phyloP scores from a whole-genome alignment of 2,329 filamentous ascomycete genomes.

The Xylariales sp. region DNA sequence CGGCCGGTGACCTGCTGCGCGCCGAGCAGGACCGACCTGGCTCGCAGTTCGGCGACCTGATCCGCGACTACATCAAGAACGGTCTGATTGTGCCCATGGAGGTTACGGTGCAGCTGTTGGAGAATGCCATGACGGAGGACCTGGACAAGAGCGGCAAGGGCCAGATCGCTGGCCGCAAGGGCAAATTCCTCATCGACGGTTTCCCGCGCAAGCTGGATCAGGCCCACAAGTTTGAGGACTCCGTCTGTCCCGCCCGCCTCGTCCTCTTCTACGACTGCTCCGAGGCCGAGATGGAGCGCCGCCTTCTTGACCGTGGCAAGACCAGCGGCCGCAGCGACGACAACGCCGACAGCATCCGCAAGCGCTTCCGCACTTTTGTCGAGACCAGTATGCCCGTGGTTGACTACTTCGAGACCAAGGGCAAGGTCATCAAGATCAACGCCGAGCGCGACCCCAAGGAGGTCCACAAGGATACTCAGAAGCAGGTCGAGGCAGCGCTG shows the following conservation, averaged over 20 bases:
- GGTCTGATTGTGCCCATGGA: constrained; percentile 98
- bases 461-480: constrained; percentile 51
- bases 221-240: constrained; percentile 86
- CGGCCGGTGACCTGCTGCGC: constrained; percentile 86
- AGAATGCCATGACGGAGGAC: constrained; percentile 81
- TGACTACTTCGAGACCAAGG: constrained; percentile 71
- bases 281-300: constrained; percentile 79
- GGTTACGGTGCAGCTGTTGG: constrained; percentile 87
- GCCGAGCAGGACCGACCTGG: constrained; percentile 87
- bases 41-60: constrained; percentile 86
- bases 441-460: constrained; percentile 64
- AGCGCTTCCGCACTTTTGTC: constrained; percentile 90
- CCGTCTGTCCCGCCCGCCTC: constrained; percentile 77
- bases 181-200: constrained; percentile 73
- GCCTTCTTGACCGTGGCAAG: constrained; percentile 84
- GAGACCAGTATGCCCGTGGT: constrained; percentile 98
- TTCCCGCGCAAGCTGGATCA: constrained; percentile 98
- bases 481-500: constrained; percentile 44
- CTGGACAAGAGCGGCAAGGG: constrained; percentile 43
- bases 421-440: constrained; percentile 74
- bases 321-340: constrained; percentile 89
- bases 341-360: constrained; percentile 92
- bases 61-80: constrained; percentile 89
- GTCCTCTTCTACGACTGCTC: constrained; percentile 94
- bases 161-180: constrained; percentile 38